Conservation (phyloP, 805 yeast genomes). For the Suhomyces emberorum region DNA sequence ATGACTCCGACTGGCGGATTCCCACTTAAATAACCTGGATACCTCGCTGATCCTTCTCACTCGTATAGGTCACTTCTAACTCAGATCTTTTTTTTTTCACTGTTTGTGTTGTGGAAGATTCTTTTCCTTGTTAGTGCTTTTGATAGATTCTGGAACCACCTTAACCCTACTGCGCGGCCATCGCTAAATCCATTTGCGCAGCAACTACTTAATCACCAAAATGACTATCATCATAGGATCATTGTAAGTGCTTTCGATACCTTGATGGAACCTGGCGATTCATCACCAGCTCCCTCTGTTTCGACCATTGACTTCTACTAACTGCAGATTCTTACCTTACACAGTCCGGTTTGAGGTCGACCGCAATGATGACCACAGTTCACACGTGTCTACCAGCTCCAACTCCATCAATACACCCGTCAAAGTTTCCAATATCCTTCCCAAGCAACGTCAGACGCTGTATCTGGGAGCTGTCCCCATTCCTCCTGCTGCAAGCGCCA, state of each 20-base stretch:
- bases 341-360: conserved; percentile 65
- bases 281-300: conserved; percentile 16
- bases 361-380: conserved; percentile 10
- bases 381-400: neutral
- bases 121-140: too few relatives aligned
- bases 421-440: neutral
- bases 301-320: conserved; percentile 14
- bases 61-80: too few relatives aligned
- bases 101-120: too few relatives aligned
- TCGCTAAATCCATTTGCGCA: too few relatives aligned
- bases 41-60: too few relatives aligned
- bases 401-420: neutral
- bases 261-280: conserved; percentile 1
- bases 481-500: conserved; percentile 16
- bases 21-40: too few relatives aligned
- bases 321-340: conserved; percentile 59
- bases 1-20: too few relatives aligned
- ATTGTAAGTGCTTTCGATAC: too few relatives aligned
- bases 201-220: too few relatives aligned
- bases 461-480: conserved; percentile 7
- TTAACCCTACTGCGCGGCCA: too few relatives aligned
- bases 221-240: conserved; percentile 75
- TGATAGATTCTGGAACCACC: too few relatives aligned
- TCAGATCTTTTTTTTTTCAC: too few relatives aligned
- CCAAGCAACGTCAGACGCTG: conserved; percentile 3